phyloP scores from a whole-genome alignment of 2,329 filamentous ascomycete species.

The Cytospora mali region DNA sequence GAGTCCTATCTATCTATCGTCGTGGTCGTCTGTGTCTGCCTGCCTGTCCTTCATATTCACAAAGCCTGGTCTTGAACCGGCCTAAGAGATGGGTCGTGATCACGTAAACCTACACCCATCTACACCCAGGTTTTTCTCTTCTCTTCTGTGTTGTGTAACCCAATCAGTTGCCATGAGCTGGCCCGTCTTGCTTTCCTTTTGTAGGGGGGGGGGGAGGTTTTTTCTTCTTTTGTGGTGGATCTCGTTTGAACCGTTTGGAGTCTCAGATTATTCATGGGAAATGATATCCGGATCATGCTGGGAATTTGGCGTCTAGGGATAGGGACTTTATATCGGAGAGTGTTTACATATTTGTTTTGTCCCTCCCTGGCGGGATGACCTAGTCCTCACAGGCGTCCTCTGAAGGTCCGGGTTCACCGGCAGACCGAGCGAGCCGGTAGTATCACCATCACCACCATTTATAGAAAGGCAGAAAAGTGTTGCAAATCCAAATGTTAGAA shows the following conservation, averaged over 20 bases:
- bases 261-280: constrained; percentile 6
- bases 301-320: constrained; percentile 6
- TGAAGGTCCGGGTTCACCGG: not conserved
- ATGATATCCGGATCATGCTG: constrained; percentile 23
- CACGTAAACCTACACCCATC: too few relatives aligned
- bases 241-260: constrained; percentile 11
- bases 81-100: not conserved
- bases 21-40: too few relatives aligned
- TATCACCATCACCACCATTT: not conserved
- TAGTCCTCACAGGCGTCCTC: not conserved
- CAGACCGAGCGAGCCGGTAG: not conserved
- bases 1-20: too few relatives aligned
- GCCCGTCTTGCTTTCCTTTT: constrained; percentile 1
- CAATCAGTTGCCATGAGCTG: not conserved
- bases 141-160: not conserved
- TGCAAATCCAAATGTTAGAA: not conserved
- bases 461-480: not conserved
- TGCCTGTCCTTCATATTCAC: too few relatives aligned
- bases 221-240: constrained; percentile 2
- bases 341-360: not conserved
- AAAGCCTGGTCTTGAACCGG: not conserved
- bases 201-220: too few relatives aligned
- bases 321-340: constrained; percentile 1
- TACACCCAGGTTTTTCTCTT: not conserved
- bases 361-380: not conserved